phyloP scores from a whole-genome alignment of 225 moss, liverwort and hornwort species.

The Polytrichum commune region DNA sequence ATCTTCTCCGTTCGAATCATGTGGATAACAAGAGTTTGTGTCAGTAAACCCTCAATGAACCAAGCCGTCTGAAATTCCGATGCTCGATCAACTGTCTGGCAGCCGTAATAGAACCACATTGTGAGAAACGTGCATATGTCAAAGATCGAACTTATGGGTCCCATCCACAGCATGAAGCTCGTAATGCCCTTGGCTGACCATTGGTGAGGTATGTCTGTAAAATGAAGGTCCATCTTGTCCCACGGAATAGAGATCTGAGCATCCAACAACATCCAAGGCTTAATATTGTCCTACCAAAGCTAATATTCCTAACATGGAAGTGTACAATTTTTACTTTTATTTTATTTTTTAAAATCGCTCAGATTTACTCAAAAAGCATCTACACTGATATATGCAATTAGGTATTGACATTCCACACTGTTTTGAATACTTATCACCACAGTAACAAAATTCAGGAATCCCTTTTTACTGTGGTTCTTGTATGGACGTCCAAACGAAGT shows the following conservation, averaged over 20 bases:
- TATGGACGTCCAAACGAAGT: no score
- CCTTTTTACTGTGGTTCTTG: no score
- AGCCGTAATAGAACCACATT: constrained; percentile 28
- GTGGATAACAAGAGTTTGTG: constrained; percentile 36
- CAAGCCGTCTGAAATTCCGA: constrained; percentile 32
- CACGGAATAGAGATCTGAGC: constrained; percentile 25
- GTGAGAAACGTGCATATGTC: constrained; percentile 33
- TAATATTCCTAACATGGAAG: no score
- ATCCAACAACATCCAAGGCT: no score
- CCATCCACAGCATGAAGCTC: constrained; percentile 30
- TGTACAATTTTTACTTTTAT: no score
- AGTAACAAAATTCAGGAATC: no score
- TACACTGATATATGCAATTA: no score
- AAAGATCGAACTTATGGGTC: constrained; percentile 25
- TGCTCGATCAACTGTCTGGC: constrained; percentile 8
- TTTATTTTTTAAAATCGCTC: no score
- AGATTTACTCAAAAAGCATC: no score
- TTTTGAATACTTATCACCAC: no score
- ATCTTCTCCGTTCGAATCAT: constrained; percentile 29
- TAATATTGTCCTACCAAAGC: no score
- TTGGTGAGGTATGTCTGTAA: constrained; percentile 20
- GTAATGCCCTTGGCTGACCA: constrained; percentile 25
- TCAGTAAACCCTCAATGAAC: constrained; percentile 32
- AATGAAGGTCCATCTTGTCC: constrained; percentile 32
- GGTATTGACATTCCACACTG: no score